Percentiles rank a stretch among this genome's conserved stretches.
phyloP scores from a whole-genome alignment of 2,329 filamentous ascomycete genomes.

The Didymella sp. region DNA sequence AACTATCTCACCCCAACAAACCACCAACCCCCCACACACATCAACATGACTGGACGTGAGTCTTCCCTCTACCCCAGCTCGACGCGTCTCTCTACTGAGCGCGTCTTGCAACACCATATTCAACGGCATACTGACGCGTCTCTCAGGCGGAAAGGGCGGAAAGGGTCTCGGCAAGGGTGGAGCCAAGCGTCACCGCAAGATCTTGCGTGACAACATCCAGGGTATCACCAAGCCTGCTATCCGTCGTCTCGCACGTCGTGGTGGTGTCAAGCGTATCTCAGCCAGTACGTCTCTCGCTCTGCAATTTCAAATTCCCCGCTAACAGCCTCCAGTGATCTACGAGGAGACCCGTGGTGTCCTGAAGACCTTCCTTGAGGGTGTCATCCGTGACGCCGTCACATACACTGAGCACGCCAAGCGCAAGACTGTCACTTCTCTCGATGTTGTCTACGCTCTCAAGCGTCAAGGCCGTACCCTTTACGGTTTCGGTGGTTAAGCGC shows the following conservation, averaged over 20 bases:
- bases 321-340: constrained; percentile 68
- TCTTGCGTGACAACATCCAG: constrained; percentile 63
- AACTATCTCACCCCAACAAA: constrained; percentile 26
- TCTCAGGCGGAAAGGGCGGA: constrained; percentile 60
- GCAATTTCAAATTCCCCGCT: constrained; percentile 20
- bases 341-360: constrained; percentile 79
- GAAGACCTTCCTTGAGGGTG: constrained; percentile 78
- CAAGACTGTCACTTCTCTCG: constrained; percentile 76
- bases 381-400: constrained; percentile 78
- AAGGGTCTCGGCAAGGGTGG: constrained; percentile 63
- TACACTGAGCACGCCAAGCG: constrained; percentile 83
- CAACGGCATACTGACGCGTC: constrained; percentile 42
- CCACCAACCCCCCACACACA: constrained; percentile 37
- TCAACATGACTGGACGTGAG: constrained; percentile 62
- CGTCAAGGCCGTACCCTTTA: constrained; percentile 76
- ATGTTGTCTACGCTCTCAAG: constrained; percentile 70
- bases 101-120: constrained; percentile 48
- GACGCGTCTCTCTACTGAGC: constrained; percentile 18
- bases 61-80: constrained; percentile 9
- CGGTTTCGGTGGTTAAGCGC: constrained; percentile 83
- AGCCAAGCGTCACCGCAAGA: constrained; percentile 63
- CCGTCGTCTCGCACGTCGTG: constrained; percentile 62
- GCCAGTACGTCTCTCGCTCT: constrained; percentile 51
- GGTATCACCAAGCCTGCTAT: constrained; percentile 63
- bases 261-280: constrained; percentile 62